Conservation (phyloP, 192 early-diverging fungal species). For the Gaertneriomyces semiglobifer region DNA sequence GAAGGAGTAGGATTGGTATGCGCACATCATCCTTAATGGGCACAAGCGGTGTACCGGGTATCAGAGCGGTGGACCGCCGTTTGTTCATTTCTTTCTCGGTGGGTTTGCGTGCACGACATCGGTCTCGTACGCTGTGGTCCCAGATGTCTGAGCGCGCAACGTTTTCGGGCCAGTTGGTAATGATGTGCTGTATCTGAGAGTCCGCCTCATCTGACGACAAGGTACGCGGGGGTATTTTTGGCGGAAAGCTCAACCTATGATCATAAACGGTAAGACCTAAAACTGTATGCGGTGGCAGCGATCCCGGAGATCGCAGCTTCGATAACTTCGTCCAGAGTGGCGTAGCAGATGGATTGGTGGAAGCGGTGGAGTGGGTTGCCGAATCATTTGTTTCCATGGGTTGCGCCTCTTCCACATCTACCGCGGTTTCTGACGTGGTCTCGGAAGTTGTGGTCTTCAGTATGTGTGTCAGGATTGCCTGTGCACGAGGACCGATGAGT, state of each 20-base stretch:
- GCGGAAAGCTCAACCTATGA: conserved; percentile 66
- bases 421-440: conserved; percentile 9
- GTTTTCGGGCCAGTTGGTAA: conserved; percentile 27
- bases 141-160: conserved; percentile 28
- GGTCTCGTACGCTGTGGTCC: neutral
- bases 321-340: conserved; percentile 24
- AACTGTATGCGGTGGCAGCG: conserved; percentile 75
- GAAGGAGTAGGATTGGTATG: conserved; percentile 80
- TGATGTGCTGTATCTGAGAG: neutral
- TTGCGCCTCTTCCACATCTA: conserved; percentile 16
- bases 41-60: conserved; percentile 69
- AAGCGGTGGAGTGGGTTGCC: conserved; percentile 14
- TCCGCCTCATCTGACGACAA: neutral
- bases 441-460: conserved; percentile 38
- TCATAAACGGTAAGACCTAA: conserved; percentile 78
- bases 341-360: neutral
- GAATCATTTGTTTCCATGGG: conserved; percentile 35
- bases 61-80: conserved; percentile 42
- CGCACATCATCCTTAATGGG: conserved; percentile 52
- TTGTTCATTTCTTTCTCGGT: conserved; percentile 26
- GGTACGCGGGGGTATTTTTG: conserved; percentile 36
- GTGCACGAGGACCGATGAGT: conserved; percentile 81
- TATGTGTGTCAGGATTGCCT: conserved; percentile 66
- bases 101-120: conserved; percentile 8
- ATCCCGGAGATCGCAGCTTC: conserved; percentile 54